phyloP scores from a whole-genome alignment of 2,329 filamentous ascomycete genomes.

The Sclerotinia subarctica region DNA sequence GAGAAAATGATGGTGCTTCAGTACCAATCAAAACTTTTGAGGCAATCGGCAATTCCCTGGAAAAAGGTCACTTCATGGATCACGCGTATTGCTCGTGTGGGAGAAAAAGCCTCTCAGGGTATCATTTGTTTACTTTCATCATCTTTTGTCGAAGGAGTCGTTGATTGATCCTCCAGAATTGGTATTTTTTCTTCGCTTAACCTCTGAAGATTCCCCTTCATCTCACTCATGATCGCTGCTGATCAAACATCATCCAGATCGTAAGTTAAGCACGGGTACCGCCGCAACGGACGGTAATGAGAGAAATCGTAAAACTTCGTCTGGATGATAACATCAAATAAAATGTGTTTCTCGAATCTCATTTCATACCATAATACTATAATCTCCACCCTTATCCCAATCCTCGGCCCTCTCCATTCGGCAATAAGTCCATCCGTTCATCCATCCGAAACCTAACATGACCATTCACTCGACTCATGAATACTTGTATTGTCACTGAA shows the following conservation, averaged over 20 bases:
- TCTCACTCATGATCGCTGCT: constrained; percentile 13
- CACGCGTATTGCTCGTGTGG: constrained; percentile 25
- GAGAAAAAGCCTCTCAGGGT: background rate
- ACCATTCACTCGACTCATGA: constrained; percentile 9
- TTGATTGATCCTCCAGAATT: background rate
- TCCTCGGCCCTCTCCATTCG: constrained; percentile 2
- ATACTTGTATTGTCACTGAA: constrained; percentile 16
- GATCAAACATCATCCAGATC: constrained; percentile 15
- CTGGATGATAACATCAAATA: constrained; percentile 9
- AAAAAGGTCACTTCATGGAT: constrained; percentile 21
- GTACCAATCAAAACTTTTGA: constrained; percentile 35
- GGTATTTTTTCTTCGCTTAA: constrained; percentile 15
- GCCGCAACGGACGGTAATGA: background rate
- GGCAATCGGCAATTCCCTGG: constrained; percentile 28
- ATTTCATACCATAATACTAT: background rate
- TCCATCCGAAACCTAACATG: constrained; percentile 1
- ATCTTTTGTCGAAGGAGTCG: background rate
- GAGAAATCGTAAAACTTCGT: background rate
- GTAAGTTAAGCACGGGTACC: background rate
- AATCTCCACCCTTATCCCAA: constrained; percentile 7
- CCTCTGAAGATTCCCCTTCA: constrained; percentile 11
- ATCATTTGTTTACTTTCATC: constrained; percentile 15
- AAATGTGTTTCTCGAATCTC: background rate
- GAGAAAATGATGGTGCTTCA: constrained; percentile 21
- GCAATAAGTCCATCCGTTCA: constrained; percentile 2